Evolutionary conservation across 768 basidiomycete genomes (phyloP).

Genomic region (Amanita inopinata): DNA sequence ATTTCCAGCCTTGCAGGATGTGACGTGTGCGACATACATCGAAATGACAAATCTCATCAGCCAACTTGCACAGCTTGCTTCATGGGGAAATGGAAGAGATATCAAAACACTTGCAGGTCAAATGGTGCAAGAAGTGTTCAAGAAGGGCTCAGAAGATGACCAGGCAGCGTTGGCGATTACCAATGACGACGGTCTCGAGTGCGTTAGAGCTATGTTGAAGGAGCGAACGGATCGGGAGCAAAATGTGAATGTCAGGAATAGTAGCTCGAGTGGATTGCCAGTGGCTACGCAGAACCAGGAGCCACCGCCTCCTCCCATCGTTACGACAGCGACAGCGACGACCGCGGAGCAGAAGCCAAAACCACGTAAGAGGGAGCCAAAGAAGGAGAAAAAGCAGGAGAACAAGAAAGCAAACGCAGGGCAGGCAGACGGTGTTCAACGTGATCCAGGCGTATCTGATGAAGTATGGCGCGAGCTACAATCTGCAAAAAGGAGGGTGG

Average conservation of each 20-base stretch:
- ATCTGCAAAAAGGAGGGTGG: constrained; percentile 24
- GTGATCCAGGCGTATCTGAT: constrained; percentile 47
- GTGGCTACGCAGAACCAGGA: constrained; percentile 13
- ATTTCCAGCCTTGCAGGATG: constrained; percentile 27
- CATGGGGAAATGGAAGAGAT: constrained; percentile 68
- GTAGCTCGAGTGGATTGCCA: constrained; percentile 11
- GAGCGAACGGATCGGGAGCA: constrained; percentile 5
- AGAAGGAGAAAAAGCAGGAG: no score
- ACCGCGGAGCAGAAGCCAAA: constrained; percentile 1
- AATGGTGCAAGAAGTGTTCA: constrained; percentile 33
- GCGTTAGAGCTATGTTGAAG: constrained; percentile 13
- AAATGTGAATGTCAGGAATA: constrained; percentile 1
- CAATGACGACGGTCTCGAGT: constrained; percentile 19
- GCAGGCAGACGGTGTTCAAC: constrained; percentile 11
- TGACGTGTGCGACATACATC: constrained; percentile 18
- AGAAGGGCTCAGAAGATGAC: constrained; percentile 11
- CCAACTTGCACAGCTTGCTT: constrained; percentile 32
- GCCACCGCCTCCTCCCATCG: constrained; percentile 14
- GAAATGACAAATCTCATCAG: constrained; percentile 30
- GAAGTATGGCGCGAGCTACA: constrained; percentile 41
- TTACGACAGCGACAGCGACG: constrained; percentile 6
- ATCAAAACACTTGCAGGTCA: constrained; percentile 42
- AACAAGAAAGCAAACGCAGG: not conserved
- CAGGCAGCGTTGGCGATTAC: constrained; percentile 17
- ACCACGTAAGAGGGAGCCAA: no score